Evolutionary conservation across 176 grass and related monocot genomes (phyloP).

Genomic region (Oryza rufipogon): DNA sequence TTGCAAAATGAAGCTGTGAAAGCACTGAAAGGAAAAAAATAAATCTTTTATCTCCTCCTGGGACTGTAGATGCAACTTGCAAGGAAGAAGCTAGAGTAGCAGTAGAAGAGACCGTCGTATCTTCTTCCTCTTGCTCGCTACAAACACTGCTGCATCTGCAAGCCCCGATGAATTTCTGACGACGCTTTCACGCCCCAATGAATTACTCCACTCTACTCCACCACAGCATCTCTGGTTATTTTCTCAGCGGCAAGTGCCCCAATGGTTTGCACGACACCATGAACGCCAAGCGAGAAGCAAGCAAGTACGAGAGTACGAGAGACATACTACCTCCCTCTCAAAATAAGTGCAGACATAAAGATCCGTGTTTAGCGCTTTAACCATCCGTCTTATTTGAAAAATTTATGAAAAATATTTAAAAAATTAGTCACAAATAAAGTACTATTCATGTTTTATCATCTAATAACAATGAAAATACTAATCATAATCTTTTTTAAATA

Average conservation of each 20-base stretch:
- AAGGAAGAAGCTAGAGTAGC: not conserved
- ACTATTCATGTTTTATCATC: too few species aligned
- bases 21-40: too few species aligned
- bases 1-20: too few species aligned
- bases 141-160: not conserved
- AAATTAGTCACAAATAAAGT: too few species aligned
- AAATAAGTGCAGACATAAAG: too few species aligned
- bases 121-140: not conserved
- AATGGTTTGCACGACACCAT: constrained; percentile 28
- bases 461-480: too few species aligned
- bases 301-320: not conserved
- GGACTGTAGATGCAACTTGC: not conserved
- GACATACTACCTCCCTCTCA: not conserved
- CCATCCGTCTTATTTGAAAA: too few species aligned
- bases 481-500: too few species aligned
- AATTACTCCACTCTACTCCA: not conserved
- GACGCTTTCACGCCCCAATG: not conserved
- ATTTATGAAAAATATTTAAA: too few species aligned
- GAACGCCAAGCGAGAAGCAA: constrained; percentile 18
- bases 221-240: not conserved
- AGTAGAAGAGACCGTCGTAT: too few species aligned
- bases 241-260: not conserved
- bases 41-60: too few species aligned
- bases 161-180: not conserved
- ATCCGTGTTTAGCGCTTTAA: too few species aligned